phyloP scores from a whole-genome alignment of 768 basidiomycete species.

The Asterophora lycoperdoides region DNA sequence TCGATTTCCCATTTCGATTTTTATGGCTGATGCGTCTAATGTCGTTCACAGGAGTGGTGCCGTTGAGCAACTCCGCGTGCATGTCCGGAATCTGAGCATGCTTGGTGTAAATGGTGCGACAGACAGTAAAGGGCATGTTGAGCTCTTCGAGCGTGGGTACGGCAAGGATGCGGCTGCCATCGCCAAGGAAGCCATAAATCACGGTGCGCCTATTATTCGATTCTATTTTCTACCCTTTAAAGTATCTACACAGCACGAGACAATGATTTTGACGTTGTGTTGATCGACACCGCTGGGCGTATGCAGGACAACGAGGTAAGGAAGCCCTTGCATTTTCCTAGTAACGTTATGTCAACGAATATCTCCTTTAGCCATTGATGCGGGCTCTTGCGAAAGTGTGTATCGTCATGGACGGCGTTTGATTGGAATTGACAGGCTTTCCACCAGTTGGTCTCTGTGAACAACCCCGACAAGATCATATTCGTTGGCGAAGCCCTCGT shows the following conservation, averaged over 20 bases:
- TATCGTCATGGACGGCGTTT: not conserved
- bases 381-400: conserved; percentile 90
- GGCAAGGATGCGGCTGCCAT: conserved; percentile 99
- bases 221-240: not conserved
- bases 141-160: conserved; percentile 94
- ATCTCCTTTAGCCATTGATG: conserved; percentile 75
- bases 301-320: conserved; percentile 99
- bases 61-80: conserved; percentile 95
- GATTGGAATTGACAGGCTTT: not conserved
- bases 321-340: not conserved
- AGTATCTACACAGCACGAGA: conserved; percentile 58
- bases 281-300: conserved; percentile 96
- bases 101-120: conserved; percentile 65
- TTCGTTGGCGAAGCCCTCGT: conserved; percentile 98
- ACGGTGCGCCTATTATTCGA: conserved; percentile 51
- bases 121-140: conserved; percentile 74
- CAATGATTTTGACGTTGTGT: conserved; percentile 90
- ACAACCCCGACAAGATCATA: conserved; percentile 94
- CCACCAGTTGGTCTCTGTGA: conserved; percentile 79
- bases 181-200: conserved; percentile 88
- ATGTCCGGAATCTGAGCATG: conserved; percentile 91
- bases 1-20: not conserved
- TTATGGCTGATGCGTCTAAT: conserved; percentile 3
- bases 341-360: conserved; percentile 1
- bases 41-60: conserved; percentile 71